A percentile compares a stretch with the other conserved stretches of the same genome.
Conservation (phyloP, 2,329 filamentous ascomycete genomes). For the Fusarium concolor region DNA sequence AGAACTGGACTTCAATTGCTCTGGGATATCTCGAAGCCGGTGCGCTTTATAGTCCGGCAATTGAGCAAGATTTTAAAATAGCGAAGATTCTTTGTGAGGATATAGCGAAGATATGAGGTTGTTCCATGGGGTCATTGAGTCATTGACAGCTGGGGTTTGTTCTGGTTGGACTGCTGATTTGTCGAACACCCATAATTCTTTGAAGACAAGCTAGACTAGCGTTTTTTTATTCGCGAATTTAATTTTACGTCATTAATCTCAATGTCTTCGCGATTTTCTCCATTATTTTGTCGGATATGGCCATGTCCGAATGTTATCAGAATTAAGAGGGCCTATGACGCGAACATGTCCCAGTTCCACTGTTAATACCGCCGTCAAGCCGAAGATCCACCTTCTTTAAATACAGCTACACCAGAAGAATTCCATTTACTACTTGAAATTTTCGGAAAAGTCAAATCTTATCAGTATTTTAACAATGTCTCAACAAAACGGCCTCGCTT, state of each 20-base stretch:
- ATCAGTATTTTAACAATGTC: too few species aligned
- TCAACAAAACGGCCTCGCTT: conserved; percentile 44
- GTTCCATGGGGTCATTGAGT: too few species aligned
- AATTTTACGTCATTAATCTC: not conserved
- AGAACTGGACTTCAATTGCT: conserved; percentile 26
- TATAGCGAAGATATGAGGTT: conserved; percentile 18
- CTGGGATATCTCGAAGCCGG: conserved; percentile 9
- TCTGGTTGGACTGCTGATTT: too few species aligned
- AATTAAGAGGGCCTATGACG: conserved; percentile 2
- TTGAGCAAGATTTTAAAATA: conserved; percentile 33
- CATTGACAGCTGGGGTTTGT: too few species aligned
- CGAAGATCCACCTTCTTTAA: not conserved
- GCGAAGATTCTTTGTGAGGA: conserved; percentile 27
- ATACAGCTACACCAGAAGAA: not conserved
- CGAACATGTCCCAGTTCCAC: not conserved
- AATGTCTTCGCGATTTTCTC: not conserved
- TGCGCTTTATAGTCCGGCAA: conserved; percentile 9
- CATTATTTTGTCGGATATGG: not conserved
- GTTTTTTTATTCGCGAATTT: too few species aligned
- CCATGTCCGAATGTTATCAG: not conserved
- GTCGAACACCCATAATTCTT: too few species aligned
- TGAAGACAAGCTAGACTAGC: too few species aligned
- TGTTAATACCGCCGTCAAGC: not conserved
- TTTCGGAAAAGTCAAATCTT: too few species aligned
- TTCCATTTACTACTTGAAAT: too few species aligned